Conservation (phyloP, 2,329 filamentous ascomycete species). For the Penicillium crustosum region DNA sequence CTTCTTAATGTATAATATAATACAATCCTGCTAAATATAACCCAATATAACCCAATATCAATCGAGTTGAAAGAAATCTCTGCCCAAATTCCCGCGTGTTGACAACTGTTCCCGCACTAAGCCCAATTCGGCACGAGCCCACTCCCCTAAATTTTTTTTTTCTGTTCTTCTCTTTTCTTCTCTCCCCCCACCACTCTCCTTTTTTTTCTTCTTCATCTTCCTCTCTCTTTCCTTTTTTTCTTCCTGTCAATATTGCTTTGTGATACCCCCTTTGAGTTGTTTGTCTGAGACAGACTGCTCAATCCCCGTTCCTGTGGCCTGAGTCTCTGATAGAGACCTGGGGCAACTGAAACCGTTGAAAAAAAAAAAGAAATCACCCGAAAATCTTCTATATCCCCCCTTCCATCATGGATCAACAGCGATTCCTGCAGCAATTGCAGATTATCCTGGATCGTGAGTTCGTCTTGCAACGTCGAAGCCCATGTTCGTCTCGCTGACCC, state of each 20-base stretch:
- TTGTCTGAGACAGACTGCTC: constrained; percentile 35
- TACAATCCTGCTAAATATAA: neutral
- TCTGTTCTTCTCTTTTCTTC: constrained; percentile 16
- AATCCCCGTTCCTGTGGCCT: constrained; percentile 20
- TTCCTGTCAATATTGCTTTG: constrained; percentile 24
- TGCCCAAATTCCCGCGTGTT: constrained; percentile 10
- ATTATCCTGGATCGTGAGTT: constrained; percentile 79
- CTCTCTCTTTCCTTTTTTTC: constrained; percentile 18
- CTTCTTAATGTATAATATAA: neutral
- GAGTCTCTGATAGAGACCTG: constrained; percentile 14
- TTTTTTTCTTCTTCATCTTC: constrained; percentile 22
- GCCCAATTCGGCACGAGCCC: constrained; percentile 15
- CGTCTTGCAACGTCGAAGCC: constrained; percentile 26
- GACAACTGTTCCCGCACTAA: constrained; percentile 18
- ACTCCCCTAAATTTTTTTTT: constrained; percentile 26
- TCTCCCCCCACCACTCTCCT: constrained; percentile 21
- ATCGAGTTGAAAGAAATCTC: constrained; percentile 1
- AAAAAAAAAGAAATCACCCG: constrained; percentile 7
- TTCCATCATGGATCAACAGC: constrained; percentile 70
- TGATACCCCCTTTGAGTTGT: constrained; percentile 36
- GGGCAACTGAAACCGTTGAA: constrained; percentile 4
- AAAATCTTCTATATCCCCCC: constrained; percentile 5
- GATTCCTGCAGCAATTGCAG: constrained; percentile 83
- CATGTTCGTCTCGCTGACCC: constrained; percentile 19
- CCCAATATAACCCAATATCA: neutral